Evolutionary conservation across 1,284 basidiomycete species (phyloP).

Genomic region (Sporisorium reilianum): DNA sequence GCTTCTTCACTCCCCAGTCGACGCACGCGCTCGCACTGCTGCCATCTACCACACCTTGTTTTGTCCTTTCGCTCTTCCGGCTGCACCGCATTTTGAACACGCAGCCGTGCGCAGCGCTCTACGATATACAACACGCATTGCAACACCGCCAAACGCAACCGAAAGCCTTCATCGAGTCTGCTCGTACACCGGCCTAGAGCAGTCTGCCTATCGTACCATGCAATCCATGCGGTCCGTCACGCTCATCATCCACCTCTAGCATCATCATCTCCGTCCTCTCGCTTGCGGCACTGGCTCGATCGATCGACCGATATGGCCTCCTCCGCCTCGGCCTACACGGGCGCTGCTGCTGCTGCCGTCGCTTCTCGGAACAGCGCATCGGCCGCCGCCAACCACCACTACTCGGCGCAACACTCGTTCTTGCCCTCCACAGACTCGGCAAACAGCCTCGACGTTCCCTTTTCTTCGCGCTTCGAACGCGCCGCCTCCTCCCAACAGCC

Average conservation of each 20-base stretch:
- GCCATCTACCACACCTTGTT: not conserved
- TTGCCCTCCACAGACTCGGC: constrained; percentile 23
- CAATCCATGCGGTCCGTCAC: constrained; percentile 2
- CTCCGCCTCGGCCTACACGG: constrained; percentile 10
- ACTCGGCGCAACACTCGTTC: constrained; percentile 20
- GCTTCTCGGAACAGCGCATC: constrained; percentile 5
- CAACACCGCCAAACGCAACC: not conserved
- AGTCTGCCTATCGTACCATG: constrained; percentile 20
- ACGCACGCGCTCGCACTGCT: no score
- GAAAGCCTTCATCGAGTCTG: constrained; percentile 4
- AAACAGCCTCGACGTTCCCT: constrained; percentile 28
- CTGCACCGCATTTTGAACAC: not conserved
- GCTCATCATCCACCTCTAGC: constrained; percentile 8
- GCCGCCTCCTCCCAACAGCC: constrained; percentile 21
- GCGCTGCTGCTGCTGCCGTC: not conserved
- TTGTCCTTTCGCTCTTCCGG: not conserved
- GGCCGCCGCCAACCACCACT: constrained; percentile 8
- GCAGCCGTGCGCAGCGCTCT: no score
- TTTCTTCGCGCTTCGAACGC: constrained; percentile 25
- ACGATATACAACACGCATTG: not conserved
- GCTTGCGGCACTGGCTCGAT: not conserved
- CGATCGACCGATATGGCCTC: constrained; percentile 20
- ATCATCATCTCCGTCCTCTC: not conserved
- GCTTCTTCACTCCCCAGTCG: not conserved
- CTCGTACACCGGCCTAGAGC: no score